phyloP scores from a whole-genome alignment of 2,329 filamentous ascomycete species.

The Ophiostoma ulmi region DNA sequence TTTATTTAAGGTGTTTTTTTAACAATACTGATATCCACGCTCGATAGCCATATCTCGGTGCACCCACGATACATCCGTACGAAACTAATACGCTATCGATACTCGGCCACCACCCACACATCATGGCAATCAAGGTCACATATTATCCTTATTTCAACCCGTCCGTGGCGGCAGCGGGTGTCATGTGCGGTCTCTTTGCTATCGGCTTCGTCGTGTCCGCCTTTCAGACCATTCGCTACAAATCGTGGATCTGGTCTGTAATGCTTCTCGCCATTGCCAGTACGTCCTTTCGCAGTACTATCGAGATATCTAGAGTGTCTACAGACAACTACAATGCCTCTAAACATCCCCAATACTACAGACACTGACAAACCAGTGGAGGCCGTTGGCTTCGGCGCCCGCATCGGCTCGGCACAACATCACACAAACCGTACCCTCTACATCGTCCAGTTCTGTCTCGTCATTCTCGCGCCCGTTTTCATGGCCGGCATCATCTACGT shows the following conservation, averaged over 20 bases:
- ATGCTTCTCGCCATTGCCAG: conserved; percentile 32
- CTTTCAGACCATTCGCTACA: conserved; percentile 30
- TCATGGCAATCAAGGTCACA: conserved; percentile 16
- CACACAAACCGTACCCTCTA: conserved; percentile 30
- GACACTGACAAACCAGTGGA: not conserved
- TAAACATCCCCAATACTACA: not conserved
- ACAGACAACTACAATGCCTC: not conserved
- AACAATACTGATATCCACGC: not conserved
- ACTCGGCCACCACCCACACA: not conserved
- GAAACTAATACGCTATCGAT: too few species aligned
- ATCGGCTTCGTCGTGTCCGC: conserved; percentile 29
- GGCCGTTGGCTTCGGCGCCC: conserved; percentile 27
- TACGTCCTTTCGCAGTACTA: conserved; percentile 22
- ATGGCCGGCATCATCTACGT: conserved; percentile 40
- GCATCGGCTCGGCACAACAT: conserved; percentile 33
- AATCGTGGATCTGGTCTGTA: conserved; percentile 33
- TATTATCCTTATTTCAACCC: conserved; percentile 31
- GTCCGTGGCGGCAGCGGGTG: conserved; percentile 30
- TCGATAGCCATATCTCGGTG: not conserved
- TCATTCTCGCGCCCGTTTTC: conserved; percentile 35
- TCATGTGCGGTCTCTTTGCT: conserved; percentile 31
- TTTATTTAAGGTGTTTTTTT: not conserved
- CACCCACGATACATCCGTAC: too few species aligned
- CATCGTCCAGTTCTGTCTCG: conserved; percentile 37
- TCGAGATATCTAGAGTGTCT: not conserved